Percentiles rank a stretch among this genome's conserved stretches.
These are phyloP conservation scores for Apophysomyces variabilis DNA, from an alignment of 371 early-diverging fungal genomes.

Conservation along the genomic window DNA sequence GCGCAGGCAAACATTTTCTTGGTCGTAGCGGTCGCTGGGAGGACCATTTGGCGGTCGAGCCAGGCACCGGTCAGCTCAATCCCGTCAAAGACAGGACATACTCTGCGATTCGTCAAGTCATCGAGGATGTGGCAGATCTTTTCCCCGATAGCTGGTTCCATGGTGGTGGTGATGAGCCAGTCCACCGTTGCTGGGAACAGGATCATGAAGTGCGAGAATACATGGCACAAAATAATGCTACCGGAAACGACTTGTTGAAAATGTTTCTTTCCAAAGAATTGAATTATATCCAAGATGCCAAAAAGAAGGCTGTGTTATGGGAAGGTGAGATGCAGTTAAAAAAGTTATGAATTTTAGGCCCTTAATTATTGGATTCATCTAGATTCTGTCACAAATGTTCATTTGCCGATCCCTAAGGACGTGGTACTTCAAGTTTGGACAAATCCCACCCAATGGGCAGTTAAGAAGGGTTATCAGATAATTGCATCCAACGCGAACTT, in stretches of 20 bases:
- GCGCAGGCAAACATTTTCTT: conserved; percentile 40
- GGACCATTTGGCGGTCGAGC: conserved; percentile 64
- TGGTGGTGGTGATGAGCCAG: conserved; percentile 76
- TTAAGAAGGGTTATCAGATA: conserved; percentile 59
- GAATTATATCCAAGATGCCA: conserved; percentile 29
- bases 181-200: conserved; percentile 68
- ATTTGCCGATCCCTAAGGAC: conserved; percentile 51
- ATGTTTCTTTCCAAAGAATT: conserved; percentile 42
- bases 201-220: conserved; percentile 42
- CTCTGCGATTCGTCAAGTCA: conserved; percentile 56
- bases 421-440: conserved; percentile 70
- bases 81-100: conserved; percentile 61
- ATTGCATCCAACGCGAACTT: conserved; percentile 64
- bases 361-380: neutral
- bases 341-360: neutral
- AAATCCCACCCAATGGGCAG: conserved; percentile 46
- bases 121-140: conserved; percentile 60
- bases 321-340: conserved; percentile 38
- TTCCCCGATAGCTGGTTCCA: conserved; percentile 71
- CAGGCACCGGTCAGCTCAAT: conserved; percentile 77
- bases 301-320: conserved; percentile 62
- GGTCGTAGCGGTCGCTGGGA: conserved; percentile 53
- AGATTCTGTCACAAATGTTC: conserved; percentile 46
- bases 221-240: conserved; percentile 42
- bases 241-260: conserved; percentile 38